Conservation (phyloP, 73 alveolate genomes). For the Symbiodinium natans region DNA sequence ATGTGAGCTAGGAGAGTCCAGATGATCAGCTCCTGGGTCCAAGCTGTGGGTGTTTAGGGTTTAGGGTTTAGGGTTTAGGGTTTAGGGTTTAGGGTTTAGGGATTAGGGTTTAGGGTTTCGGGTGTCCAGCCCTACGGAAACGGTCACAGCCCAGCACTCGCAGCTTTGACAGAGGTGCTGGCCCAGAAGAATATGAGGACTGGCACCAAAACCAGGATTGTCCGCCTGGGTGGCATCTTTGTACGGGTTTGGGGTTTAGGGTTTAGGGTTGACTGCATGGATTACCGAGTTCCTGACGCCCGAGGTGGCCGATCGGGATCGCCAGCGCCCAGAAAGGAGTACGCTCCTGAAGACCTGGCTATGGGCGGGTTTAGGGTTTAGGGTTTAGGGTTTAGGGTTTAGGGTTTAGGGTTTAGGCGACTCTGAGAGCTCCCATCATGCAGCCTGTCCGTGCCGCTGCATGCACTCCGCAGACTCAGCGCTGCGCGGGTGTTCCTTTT, state of each 20-base stretch:
- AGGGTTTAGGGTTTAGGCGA: too few relatives aligned
- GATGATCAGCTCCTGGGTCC: conserved; percentile 53
- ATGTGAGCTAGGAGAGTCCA: conserved; percentile 59
- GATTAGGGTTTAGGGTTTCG: too few relatives aligned
- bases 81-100: too few relatives aligned
- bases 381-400: too few relatives aligned
- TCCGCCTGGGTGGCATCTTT: conserved; percentile 17
- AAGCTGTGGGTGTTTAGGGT: background rate
- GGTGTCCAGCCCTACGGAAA: background rate
- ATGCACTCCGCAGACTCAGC: too few relatives aligned
- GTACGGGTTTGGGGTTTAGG: too few relatives aligned
- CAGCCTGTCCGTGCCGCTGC: too few relatives aligned
- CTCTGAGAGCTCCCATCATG: too few relatives aligned
- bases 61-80: background rate
- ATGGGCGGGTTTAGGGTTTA: too few relatives aligned
- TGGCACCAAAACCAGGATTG: conserved; percentile 68
- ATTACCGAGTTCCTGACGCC: background rate
- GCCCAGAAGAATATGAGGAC: conserved; percentile 65
- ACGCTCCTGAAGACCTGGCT: background rate
- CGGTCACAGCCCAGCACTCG: background rate
- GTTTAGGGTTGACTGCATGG: too few relatives aligned
- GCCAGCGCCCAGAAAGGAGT: background rate
- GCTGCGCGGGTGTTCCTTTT: too few relatives aligned
- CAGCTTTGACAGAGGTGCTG: background rate
- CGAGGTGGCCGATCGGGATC: background rate